Evolutionary conservation across 495 filamentous ascomycete genomes (phyloP).

Genomic region (Hapsidospora chrysogenum): DNA sequence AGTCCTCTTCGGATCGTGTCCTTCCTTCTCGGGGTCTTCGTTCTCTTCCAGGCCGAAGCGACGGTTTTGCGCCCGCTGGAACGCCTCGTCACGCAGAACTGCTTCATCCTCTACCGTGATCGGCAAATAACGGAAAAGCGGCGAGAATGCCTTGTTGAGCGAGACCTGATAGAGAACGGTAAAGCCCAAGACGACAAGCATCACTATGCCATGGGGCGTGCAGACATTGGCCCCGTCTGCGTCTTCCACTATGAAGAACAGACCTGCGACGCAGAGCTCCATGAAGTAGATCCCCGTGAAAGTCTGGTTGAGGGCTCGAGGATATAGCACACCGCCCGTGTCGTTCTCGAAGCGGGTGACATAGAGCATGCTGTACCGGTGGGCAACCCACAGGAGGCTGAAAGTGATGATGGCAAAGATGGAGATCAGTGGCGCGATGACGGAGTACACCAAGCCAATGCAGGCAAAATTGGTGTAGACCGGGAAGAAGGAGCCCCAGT

Average conservation of each 20-base stretch:
- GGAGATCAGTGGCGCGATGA: conserved; percentile 80
- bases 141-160: conserved; percentile 71
- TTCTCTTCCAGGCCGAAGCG: conserved; percentile 35
- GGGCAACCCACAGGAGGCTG: conserved; percentile 84
- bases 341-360: conserved; percentile 83
- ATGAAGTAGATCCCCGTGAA: conserved; percentile 92
- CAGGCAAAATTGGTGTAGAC: conserved; percentile 91
- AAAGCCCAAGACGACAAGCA: conserved; percentile 56
- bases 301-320: conserved; percentile 85
- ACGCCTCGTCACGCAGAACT: conserved; percentile 73
- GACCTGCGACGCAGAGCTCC: conserved; percentile 77
- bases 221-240: conserved; percentile 41
- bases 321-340: conserved; percentile 87
- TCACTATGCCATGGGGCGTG: conserved; percentile 72
- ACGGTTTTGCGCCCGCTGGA: conserved; percentile 57
- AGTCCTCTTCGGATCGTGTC: conserved; percentile 2
- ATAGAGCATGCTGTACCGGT: conserved; percentile 93
- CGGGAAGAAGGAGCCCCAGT: conserved; percentile 90
- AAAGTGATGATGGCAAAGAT: conserved; percentile 93
- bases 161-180: conserved; percentile 71
- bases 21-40: conserved; percentile 31
- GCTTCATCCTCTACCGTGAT: conserved; percentile 95
- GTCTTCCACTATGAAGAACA: conserved; percentile 76
- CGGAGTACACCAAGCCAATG: conserved; percentile 83
- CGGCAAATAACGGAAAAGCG: conserved; percentile 75